Evolutionary conservation across 306 rosid genomes (phyloP), one percentile per base, ranked within the genome.

Genomic region (Lathyrus sativus): DNA sequence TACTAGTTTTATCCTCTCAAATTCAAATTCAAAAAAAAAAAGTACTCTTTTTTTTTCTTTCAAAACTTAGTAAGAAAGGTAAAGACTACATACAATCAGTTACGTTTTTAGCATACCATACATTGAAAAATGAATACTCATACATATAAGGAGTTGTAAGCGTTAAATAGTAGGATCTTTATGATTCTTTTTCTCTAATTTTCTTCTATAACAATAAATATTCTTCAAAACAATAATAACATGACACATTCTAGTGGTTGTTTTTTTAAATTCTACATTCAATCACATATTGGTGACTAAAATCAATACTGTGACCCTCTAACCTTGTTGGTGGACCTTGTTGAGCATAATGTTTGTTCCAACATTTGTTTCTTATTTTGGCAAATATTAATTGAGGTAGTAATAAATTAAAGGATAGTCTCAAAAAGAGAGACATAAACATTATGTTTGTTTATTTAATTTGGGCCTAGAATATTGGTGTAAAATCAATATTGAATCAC

Each of bases 401-500:
- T 3, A 24, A 26, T 45, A 19, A 55, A 29, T 29, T 29, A 2
- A 49, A 28, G 15, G 54, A 7, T 31, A 7, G 66, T 74, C 46
- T 49, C 74, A 68, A 62, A 60, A 70, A 54, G 74, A 29, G 76
- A 67, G 74, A 77, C 78, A 77, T 72, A 35, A 7, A 35, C 39
- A 35, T 35, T 69, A 71, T 67, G 59, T 76, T 74, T 35, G 50
- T 42, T 71, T 70, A 81, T 76, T 43, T 80, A 70, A 81, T 76
- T 35, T 80, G 73, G 57, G 38, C 44, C 37, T 19, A 18, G 13
- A 4, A 24, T 53, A 26, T 55, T 2, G 55, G 28, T 22, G 72
- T 76, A 79, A 76, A 79, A 76, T 81, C 81, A 76, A 80, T 57
- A 35, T 35, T 35, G 68, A 55, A 72, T 75, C 82, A 55, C 74